Base-by-base conservation (phyloP, 1,284 basidiomycete species). In the Wolfiporia cocos region DNA sequence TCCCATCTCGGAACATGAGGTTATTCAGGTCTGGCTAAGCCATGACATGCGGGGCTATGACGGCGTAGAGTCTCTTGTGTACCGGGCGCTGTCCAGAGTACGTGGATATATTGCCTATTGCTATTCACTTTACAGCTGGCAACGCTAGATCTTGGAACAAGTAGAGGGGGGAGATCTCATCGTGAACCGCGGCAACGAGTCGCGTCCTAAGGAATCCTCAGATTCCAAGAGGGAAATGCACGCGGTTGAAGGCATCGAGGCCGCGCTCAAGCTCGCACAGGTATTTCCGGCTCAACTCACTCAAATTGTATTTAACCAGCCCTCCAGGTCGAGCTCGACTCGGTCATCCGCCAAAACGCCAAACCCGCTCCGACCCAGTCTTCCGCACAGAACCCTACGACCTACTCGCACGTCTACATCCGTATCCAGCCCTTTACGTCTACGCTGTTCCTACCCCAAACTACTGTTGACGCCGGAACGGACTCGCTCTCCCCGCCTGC, bases 11-110 rank as follows among this genome's bases (percentile, higher is more conserved):
- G 92, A 93, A 54, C 95, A 99, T 61, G 96, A 99, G 66, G 92
- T 98, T 17, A 90, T 99, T 46, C 84, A 96, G 61, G 85, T 99
- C 5, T 93, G 90, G 81, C 71, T 99, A 29, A 87, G 86, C 52
- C 94, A 99, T 67, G 93, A 95, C 53, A 95, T 99, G 93, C 71
- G 79, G 46, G 95, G 96, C 11, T 97, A 96, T 59, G 92, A 94
- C 41, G 96, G 95, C 12, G 80, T 99, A 35, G 93, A 97, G 63
- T 77, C 83, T n/a, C 76, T 99, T n/a, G 90, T 94, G 10, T 99
- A 97, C 66, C 80, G 85, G 31, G 82, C 90, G 1, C 68, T 94
- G 28, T 68, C 86, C 21, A 74, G 82, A 58, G 90, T 91, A 56
- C 43, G 82, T 62, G 20, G 29, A 37, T 14, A 31, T 34, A 32